Evolutionary conservation across 2,329 filamentous ascomycete species (phyloP).

Genomic region (Echinosphaeria canescens): DNA sequence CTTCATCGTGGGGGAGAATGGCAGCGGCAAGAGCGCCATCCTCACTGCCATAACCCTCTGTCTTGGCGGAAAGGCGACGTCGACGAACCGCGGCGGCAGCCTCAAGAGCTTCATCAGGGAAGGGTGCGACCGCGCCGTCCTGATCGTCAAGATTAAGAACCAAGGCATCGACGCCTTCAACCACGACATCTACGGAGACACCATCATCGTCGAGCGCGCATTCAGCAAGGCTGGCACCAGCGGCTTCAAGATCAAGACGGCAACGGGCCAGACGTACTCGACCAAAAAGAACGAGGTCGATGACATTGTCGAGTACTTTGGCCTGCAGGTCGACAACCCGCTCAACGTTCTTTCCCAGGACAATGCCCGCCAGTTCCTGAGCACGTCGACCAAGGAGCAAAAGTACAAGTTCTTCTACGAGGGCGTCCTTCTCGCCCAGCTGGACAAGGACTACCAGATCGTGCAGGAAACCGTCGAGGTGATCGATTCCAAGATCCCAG

Average conservation of each 20-base stretch:
- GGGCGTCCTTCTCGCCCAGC: constrained; percentile 78
- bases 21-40: constrained; percentile 92
- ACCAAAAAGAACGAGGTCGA: constrained; percentile 75
- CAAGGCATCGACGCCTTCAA: constrained; percentile 69
- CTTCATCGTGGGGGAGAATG: constrained; percentile 95
- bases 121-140: constrained; percentile 52
- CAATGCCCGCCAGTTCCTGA: constrained; percentile 82
- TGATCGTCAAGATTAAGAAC: constrained; percentile 82
- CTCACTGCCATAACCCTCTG: constrained; percentile 85
- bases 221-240: constrained; percentile 57
- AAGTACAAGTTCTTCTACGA: constrained; percentile 97
- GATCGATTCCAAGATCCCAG: constrained; percentile 39
- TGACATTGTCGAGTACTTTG: constrained; percentile 83
- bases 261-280: constrained; percentile 47
- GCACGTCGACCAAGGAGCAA: constrained; percentile 55
- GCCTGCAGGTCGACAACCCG: constrained; percentile 87
- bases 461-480: constrained; percentile 61
- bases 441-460: constrained; percentile 79
- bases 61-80: constrained; percentile 81
- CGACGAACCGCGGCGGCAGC: constrained; percentile 79
- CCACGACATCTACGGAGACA: constrained; percentile 59
- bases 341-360: constrained; percentile 93
- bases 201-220: constrained; percentile 77
- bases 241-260: constrained; percentile 73
- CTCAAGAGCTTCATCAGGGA: constrained; percentile 81